Base-by-base conservation (phyloP, 2,329 filamentous ascomycete species). In the Pseudogymnoascus sp. region DNA sequence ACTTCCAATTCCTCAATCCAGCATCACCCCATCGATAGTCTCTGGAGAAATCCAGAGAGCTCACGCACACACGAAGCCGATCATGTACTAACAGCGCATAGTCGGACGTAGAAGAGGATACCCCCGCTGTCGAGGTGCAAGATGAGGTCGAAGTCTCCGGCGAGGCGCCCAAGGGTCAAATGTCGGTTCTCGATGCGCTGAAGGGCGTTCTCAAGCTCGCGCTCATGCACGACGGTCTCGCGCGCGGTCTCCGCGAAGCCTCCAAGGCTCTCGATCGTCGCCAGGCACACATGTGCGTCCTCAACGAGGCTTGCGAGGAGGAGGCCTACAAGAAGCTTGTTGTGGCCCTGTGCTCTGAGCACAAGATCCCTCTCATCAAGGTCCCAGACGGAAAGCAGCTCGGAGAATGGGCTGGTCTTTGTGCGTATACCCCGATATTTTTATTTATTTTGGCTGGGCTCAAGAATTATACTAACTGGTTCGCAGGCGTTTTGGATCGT, bases 31-130 rank as follows among this genome's bases (percentile, higher is more conserved):
- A 63, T 64, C 37, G 59, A 60, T 37, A 37, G 31, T 35, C 31
- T 60, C 13, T n/a, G 33, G 42, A n/a, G 24, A 60, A 63, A 21
- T 24, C 24, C 31, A 60, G 37, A 60, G 8, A 21, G 19, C 59
- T 16, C 26, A 38, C 26, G 61, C 44, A 35, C 16, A 40, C 53
- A 37, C 26, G 10, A 37, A 38, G 10, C 35, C 38, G 61, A 42
- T 63, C 26, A 62, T 40, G 59, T 59, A 64, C 37, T 38, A 29
- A 64, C 29, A 6, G 14, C 29, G 21, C 24, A 40, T 72, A 97
- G 95, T 97, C 93, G 92, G 93, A 97, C 92, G 93, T 93, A 97
- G 95, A 97, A 97, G 93, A 97, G 89, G 92, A 88, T 81, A 89
- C 86, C 81, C 88, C 90, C 81, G 89, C 91, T 78, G 92, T 86